Conservation (phyloP, 2,329 filamentous ascomycete species). For the Epichloe amarillans region DNA sequence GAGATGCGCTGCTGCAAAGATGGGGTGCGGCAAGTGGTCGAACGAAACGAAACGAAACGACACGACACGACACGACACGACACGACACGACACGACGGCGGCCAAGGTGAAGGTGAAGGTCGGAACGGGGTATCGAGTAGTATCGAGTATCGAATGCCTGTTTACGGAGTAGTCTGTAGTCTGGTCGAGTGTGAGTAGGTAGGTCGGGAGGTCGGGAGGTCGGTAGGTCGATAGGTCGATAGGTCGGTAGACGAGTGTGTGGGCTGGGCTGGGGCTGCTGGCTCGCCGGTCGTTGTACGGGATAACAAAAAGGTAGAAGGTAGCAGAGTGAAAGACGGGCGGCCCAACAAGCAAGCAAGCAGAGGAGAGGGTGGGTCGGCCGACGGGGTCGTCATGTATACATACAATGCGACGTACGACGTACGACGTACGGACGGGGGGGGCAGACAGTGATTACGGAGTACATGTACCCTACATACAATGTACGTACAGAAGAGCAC, state of each 20-base stretch:
- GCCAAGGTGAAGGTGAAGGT: neutral
- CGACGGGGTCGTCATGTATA: neutral
- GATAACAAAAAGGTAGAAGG: neutral
- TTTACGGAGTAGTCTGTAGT: neutral
- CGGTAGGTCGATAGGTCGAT: neutral
- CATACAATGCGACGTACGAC: no score
- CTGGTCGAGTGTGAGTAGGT: no score
- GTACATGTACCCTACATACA: neutral
- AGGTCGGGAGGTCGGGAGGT: no score
- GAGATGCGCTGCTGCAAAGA: neutral
- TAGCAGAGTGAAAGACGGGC: neutral
- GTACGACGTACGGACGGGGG: no score
- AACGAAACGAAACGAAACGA: neutral
- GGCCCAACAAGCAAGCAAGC: neutral
- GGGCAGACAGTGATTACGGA: neutral
- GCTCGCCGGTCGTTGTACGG: neutral
- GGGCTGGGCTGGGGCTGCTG: neutral
- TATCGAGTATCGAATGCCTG: neutral
- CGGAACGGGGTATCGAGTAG: neutral
- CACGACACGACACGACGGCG: neutral
- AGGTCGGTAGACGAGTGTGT: neutral
- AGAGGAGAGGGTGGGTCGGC: constrained; percentile 1
- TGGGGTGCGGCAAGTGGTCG: neutral
- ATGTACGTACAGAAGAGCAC: neutral
- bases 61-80: no score